Conservation (phyloP, 1,139 yeast species). For the Casaregolazyma suthepensis region DNA sequence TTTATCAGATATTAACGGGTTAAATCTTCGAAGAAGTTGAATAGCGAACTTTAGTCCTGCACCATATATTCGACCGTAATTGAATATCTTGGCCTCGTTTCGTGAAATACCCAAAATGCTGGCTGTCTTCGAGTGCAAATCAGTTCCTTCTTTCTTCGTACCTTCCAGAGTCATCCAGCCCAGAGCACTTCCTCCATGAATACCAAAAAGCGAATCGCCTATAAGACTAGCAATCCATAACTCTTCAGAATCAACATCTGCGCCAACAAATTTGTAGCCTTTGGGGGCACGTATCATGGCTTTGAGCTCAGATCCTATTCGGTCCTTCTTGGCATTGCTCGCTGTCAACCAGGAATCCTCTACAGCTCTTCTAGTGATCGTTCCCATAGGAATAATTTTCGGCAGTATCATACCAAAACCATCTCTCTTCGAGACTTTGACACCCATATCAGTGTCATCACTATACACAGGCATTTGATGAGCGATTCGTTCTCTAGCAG, state of each 20-base stretch:
- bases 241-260: conserved; percentile 96
- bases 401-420: conserved; percentile 74
- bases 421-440: conserved; percentile 29
- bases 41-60: conserved; percentile 93
- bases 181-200: conserved; percentile 93
- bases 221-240: conserved; percentile 95
- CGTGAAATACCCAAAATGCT: conserved; percentile 81
- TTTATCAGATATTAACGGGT: conserved; percentile 58
- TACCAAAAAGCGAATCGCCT: conserved; percentile 82
- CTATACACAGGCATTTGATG: conserved; percentile 77
- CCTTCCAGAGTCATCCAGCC: conserved; percentile 99
- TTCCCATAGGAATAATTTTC: conserved; percentile 85
- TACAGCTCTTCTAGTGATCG: conserved; percentile 92
- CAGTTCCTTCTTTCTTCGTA: conserved; percentile 83
- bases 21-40: conserved; percentile 72
- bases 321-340: conserved; percentile 75
- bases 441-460: conserved; percentile 31
- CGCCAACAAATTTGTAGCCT: conserved; percentile 92
- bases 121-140: conserved; percentile 92
- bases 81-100: conserved; percentile 89
- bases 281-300: conserved; percentile 80
- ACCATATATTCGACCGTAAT: conserved; percentile 95
- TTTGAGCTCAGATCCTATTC: conserved; percentile 92
- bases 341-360: conserved; percentile 98
- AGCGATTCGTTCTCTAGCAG: conserved; percentile 76